These are phyloP conservation scores for Saccharum officinarum DNA, from an alignment of 176 grass and related monocot species.

Conservation along the genomic window DNA sequence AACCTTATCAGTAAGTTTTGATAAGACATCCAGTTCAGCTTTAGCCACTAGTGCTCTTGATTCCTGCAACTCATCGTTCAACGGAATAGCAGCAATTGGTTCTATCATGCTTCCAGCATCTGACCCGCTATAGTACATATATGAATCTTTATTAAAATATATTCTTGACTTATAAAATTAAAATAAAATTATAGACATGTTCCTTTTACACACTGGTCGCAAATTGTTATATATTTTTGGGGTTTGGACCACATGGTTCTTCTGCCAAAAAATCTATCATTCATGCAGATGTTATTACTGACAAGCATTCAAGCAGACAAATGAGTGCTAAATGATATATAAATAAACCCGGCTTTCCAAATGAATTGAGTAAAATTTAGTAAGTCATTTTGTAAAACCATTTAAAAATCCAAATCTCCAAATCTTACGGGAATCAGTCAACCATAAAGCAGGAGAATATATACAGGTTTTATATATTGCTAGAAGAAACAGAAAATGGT, in stretches of 20 bases:
- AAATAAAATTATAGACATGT: neutral
- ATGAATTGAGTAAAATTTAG: neutral
- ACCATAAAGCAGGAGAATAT: slow-evolving; percentile 30
- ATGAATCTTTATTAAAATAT: slow-evolving; percentile 26
- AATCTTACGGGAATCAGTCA: slow-evolving; percentile 17
- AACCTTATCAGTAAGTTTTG: slow-evolving; percentile 79
- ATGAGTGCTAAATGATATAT: neutral
- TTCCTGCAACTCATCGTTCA: slow-evolving; percentile 79
- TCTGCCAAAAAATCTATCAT: slow-evolving; percentile 1
- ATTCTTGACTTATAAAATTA: slow-evolving; percentile 15
- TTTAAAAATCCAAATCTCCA: slow-evolving; percentile 6
- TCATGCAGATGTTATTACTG: neutral
- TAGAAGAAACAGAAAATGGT: slow-evolving; percentile 19
- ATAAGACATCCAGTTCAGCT: slow-evolving; percentile 70
- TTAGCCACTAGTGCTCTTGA: slow-evolving; percentile 57
- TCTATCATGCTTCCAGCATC: slow-evolving; percentile 66
- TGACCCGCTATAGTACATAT: slow-evolving; percentile 55
- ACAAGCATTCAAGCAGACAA: neutral
- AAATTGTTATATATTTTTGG: neutral
- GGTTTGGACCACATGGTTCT: neutral
- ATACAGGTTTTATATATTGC: slow-evolving; percentile 17
- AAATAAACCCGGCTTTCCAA: neutral
- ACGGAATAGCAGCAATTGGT: slow-evolving; percentile 68
- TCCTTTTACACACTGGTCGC: neutral
- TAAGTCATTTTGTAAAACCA: neutral